Percentiles rank a stretch among this genome's conserved stretches.
Evolutionary conservation across 257 asterid genomes (phyloP).

Genomic region (Galeopsis tetrahit): DNA sequence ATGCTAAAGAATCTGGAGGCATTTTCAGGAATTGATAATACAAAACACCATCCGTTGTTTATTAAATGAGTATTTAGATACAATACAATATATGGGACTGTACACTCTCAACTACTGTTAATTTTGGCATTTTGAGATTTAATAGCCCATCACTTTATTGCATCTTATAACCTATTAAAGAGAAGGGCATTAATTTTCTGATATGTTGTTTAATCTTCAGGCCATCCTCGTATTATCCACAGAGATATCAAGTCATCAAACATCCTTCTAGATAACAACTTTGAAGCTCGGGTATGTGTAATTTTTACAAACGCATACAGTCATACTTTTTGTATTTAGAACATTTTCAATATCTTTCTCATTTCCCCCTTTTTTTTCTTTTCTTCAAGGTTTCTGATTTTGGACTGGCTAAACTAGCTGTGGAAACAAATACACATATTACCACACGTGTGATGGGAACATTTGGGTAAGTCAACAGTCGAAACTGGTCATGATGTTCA

Average conservation of each 20-base stretch:
- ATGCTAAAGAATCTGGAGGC: slow-evolving; percentile 22
- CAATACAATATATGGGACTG: slow-evolving; percentile 1
- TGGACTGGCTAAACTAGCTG: slow-evolving; percentile 78
- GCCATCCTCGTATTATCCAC: slow-evolving; percentile 85
- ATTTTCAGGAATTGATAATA: slow-evolving; percentile 17
- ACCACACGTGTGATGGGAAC: slow-evolving; percentile 87
- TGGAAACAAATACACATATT: slow-evolving; percentile 65
- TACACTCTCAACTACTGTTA: slow-evolving; percentile 17
- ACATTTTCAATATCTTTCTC: slow-evolving; percentile 14
- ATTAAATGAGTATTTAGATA: background rate
- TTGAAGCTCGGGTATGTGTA: slow-evolving; percentile 76
- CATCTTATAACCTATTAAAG: slow-evolving; percentile 3
- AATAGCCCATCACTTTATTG: background rate
- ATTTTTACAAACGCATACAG: background rate
- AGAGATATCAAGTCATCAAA: slow-evolving; percentile 89
- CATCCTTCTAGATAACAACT: slow-evolving; percentile 71
- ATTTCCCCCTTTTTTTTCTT: slow-evolving; percentile 8
- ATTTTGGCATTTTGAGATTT: slow-evolving; percentile 9
- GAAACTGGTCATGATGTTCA: slow-evolving; percentile 16
- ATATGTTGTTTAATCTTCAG: slow-evolving; percentile 40
- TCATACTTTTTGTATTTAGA: background rate
- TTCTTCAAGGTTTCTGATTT: slow-evolving; percentile 74
- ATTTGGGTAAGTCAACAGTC: slow-evolving; percentile 59
- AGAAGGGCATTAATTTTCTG: slow-evolving; percentile 4
- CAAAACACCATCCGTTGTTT: background rate